Base-by-base conservation (phyloP, 495 filamentous ascomycete genomes). In the Achaetomiella virescens region DNA sequence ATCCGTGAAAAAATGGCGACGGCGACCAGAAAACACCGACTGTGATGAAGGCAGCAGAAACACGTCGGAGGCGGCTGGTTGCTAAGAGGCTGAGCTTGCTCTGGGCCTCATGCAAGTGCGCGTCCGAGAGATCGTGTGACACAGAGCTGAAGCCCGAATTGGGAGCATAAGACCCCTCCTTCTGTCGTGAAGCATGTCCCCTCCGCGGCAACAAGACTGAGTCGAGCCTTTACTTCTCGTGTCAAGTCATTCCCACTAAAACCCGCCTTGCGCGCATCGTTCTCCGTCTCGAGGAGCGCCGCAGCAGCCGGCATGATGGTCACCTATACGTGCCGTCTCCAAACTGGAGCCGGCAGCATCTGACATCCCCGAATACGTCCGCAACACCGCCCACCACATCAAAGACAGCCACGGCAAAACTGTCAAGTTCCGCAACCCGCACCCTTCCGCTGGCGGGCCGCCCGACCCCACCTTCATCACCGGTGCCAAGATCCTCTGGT, bases 391-490 rank as follows among this genome's bases (percentile, higher is more conserved):
- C 5, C 72, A 74, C 40, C 72, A 74, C 42, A 48, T 74, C 20
- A 68, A 68, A 38, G 60, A 71, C 15, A 57, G n/a, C 14, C 8
- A 57, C 17, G 72, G 72, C 14, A 54, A 69, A 22, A 66, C 62
- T 21, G 33, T 69, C 55, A 64, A 60, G 54, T 76, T 74, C 43
- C 48, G 37, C 15, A 75, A 75, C 35, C 63, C 65, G 0, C 52
- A 74, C 22, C 65, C 68, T 12, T 76, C 73, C 0, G 66, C 61
- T 36, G 48, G 21, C 50, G 59, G 18, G 1, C 22, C 36, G 2
- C 31, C 12, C 10, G n/a, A 6, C 20, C 48, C 25, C 22, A 27
- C 21, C 17, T 24, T 44, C 14, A 27, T 14, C 15, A 44, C 35
- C 0, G 22, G 46, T 6, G 41, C 42, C 48, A 64, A 40, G 20